Evolutionary conservation across 129 eudicot genomes (phyloP), one percentile per base, ranked within the genome.

Genomic region (Lonicera japonica): DNA sequence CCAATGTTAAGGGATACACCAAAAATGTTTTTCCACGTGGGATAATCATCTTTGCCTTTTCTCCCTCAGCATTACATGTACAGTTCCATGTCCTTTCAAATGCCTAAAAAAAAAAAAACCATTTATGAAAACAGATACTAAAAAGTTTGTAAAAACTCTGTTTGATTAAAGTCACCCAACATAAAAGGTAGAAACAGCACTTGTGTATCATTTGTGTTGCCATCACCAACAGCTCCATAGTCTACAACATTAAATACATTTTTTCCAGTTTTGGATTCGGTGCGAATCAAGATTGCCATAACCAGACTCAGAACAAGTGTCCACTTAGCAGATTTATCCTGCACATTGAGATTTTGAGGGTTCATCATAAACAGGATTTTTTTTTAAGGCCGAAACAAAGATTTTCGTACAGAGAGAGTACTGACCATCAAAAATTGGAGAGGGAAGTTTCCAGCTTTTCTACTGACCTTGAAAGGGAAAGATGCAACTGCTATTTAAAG

Each of bases 191-290:
- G 6, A 29, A 29, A 29, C 4, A 41, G 18, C 40, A 79, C 84
- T 59, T 53, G 36, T 8, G 75, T 29, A 54, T 67, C 73, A 54
- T 75, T 67, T 12, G 51, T 54, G n/a, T 21, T 14, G 17, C 73
- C 84, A 66, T 79, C 63, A 54, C 75, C 81, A 6, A 67, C 11
- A 52, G 73, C 85, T 61, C 75, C 81, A 71, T 48, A 72, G 6
- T 40, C 21, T 46, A 16, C 61, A 0, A 71, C 79, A 67, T 80
- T 63, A 46, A 38, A 67, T 7, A 15, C n/a, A 45, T 15, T 11
- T 45, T 45, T 12, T 0, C 51, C n/a, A 45, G 51, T 11, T 45
- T 45, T 8, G 51, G 51, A 17, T 21, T 12, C 40, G 6, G 25
- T 18, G 47, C 46, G 8, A 8, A 12, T 22, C 2, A 29, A 67